Evolutionary conservation across 345 rosid species (phyloP), one percentile per base, ranked within the genome.

Genomic region (Gossypium mustelinum): DNA sequence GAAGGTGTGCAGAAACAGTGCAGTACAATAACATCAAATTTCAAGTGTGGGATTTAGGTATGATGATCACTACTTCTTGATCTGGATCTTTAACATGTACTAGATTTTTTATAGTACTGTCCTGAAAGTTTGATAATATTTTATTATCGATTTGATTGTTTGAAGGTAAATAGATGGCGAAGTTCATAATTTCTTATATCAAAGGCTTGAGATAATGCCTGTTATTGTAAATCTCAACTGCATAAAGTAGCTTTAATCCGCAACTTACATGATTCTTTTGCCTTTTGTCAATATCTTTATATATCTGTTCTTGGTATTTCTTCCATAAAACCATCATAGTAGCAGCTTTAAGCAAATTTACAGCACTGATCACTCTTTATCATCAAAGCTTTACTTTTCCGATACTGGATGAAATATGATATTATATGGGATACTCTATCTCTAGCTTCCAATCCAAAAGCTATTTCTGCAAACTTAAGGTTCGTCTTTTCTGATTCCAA

Each of bases 31-130:
- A 93, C 75, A 93, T 95, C 82, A 95, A 91, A 79, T 95, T 95
- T 69, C 99, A 95, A 81, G 99, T 95, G 27, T 89, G 92, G 92
- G 94, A 89, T 85, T 86, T 90, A 27, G 94, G 90, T 89, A 86
- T 3, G 88, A 57, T 18, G 18, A 14, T 77, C 54, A 43, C 2
- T 75, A 75, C 6, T 24, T 25, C 27, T 76, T 68, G 66, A 68
- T 82, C 16, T 45, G 13, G 11, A 71, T 71, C 47, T 51, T 50
- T 47, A 47, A 47, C 71, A 22, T 67, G 41, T 67, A 22, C 3
- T 67, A 7, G 10, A 45, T 45, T 67, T 67, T 24, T 22, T 22
- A 12, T 67, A 9, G 54, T 9, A 12, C 12, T 67, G 18, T 22
- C 18, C 11, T 63, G 48, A 9, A 39, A 17, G 16, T 63, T 62